phyloP scores from a whole-genome alignment of 2,329 filamentous ascomycete genomes.

The Eutypella sp. region DNA sequence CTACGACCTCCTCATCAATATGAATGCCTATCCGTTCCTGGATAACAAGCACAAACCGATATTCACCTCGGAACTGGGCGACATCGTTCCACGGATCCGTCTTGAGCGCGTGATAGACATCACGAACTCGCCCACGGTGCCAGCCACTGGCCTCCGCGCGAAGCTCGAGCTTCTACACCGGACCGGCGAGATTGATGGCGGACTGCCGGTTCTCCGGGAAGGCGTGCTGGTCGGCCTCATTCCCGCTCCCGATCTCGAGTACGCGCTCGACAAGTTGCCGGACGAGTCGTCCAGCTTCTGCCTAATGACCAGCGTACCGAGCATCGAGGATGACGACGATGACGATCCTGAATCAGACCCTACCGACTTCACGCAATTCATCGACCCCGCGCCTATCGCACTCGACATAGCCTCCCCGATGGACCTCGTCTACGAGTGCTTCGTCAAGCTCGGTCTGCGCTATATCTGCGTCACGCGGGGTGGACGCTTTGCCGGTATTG shows the following conservation, averaged over 20 bases:
- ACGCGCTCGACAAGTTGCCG: constrained; percentile 76
- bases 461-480: constrained; percentile 87
- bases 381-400: constrained; percentile 85
- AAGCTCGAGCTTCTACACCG: constrained; percentile 80
- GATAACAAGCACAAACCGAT: constrained; percentile 92
- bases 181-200: constrained; percentile 86
- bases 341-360: constrained; percentile 52
- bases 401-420: constrained; percentile 86
- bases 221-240: constrained; percentile 83
- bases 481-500: constrained; percentile 83
- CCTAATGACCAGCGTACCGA: constrained; percentile 69
- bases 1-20: constrained; percentile 89
- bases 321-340: constrained; percentile 61
- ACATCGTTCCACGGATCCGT: constrained; percentile 74
- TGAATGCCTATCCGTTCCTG: constrained; percentile 97
- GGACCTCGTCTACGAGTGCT: constrained; percentile 94
- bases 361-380: constrained; percentile 84
- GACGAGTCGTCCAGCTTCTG: constrained; percentile 72
- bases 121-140: constrained; percentile 72
- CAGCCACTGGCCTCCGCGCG: constrained; percentile 67
- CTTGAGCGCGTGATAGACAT: constrained; percentile 84
- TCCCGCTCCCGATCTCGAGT: constrained; percentile 89
- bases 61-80: constrained; percentile 82
- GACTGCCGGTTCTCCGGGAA: constrained; percentile 77
- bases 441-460: constrained; percentile 85